phyloP scores from a whole-genome alignment of 352 stramenopile species.

The Blastocystis sp. region DNA sequence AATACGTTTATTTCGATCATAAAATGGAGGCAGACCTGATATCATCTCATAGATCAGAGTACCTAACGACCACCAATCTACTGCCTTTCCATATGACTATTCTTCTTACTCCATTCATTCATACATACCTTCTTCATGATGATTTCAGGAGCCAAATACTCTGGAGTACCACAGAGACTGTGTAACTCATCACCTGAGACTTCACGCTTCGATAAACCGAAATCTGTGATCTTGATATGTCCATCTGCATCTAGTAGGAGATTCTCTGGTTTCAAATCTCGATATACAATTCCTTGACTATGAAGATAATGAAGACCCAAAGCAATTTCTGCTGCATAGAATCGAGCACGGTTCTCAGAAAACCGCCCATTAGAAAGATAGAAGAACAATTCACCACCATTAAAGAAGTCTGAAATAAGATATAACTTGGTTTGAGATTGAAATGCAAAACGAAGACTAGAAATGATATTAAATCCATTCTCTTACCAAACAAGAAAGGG shows the following conservation, averaged over 20 bases:
- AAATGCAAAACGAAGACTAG: constrained; percentile 78
- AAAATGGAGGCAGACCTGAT: constrained; percentile 77
- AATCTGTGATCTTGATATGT: constrained; percentile 83
- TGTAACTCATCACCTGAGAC: constrained; percentile 67
- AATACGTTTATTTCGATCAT: constrained; percentile 63
- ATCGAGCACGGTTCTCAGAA: constrained; percentile 75
- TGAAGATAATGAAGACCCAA: constrained; percentile 79
- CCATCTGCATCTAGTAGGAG: constrained; percentile 82
- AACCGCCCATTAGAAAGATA: constrained; percentile 80
- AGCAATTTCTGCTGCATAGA: constrained; percentile 80
- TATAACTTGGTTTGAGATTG: constrained; percentile 79
- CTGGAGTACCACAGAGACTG: constrained; percentile 76
- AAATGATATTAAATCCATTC: background rate
- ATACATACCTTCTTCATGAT: constrained; percentile 72
- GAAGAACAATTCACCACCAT: constrained; percentile 80
- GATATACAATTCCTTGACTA: constrained; percentile 80
- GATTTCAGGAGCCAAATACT: constrained; percentile 79
- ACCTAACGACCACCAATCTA: constrained; percentile 84
- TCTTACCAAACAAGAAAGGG: constrained; percentile 76
- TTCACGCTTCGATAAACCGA: constrained; percentile 85
- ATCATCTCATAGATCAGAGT: constrained; percentile 82
- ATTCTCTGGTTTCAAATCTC: constrained; percentile 91
- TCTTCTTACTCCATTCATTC: constrained; percentile 78
- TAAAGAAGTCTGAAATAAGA: constrained; percentile 80
- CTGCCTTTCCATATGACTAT: constrained; percentile 74